Conservation (phyloP, 129 eudicot species). For the Artemisia annua region DNA sequence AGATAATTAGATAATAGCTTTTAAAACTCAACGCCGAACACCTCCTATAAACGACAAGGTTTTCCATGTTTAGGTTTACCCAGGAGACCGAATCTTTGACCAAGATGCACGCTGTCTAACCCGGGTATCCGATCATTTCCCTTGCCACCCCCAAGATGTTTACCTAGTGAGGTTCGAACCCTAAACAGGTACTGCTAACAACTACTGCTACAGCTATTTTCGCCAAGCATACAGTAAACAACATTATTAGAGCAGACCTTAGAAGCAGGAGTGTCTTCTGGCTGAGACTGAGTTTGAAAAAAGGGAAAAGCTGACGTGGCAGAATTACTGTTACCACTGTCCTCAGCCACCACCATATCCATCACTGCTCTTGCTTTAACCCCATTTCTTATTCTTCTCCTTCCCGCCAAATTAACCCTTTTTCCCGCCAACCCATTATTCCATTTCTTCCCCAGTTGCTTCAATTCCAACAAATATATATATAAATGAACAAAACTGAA, state of each 20-base stretch:
- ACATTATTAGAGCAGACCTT: constrained; percentile 31
- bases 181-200: too few species aligned
- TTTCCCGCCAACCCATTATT: constrained; percentile 29
- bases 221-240: neutral
- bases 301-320: constrained; percentile 47
- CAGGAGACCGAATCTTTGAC: too few species aligned
- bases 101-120: neutral
- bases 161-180: neutral
- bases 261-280: constrained; percentile 55
- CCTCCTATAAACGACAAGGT: neutral
- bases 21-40: too few species aligned
- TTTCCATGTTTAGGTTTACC: neutral
- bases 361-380: constrained; percentile 31
- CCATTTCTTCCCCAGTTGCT: constrained; percentile 36
- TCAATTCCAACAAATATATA: neutral
- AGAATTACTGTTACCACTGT: neutral
- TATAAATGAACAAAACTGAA: neutral
- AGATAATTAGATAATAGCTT: too few species aligned
- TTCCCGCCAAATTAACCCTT: constrained; percentile 13
- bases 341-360: constrained; percentile 29
- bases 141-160: neutral
- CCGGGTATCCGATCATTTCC: neutral
- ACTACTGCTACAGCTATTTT: too few species aligned
- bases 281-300: constrained; percentile 38
- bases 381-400: constrained; percentile 25